Evolutionary conservation across 1,284 basidiomycete species (phyloP).

Genomic region (Afroboletus lepidellus): DNA sequence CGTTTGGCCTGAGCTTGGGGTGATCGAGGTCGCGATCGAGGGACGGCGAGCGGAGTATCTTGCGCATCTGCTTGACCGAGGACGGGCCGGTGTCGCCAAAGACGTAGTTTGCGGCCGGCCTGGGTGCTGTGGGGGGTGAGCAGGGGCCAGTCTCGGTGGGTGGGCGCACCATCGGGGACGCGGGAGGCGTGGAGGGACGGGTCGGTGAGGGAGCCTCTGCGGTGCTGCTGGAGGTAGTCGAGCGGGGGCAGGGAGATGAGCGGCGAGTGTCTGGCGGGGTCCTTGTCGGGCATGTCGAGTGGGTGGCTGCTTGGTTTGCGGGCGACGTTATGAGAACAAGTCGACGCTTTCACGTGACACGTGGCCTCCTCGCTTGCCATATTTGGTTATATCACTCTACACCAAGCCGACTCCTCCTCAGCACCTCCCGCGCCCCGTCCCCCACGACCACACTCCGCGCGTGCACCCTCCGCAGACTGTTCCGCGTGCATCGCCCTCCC

Average conservation of each 20-base stretch:
- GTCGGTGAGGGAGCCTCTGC: conserved; percentile 77
- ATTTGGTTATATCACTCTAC: conserved; percentile 24
- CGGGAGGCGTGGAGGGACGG: conserved; percentile 63
- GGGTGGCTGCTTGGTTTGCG: neutral
- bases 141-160: conserved; percentile 10
- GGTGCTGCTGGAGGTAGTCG: conserved; percentile 73
- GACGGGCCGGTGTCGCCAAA: conserved; percentile 54
- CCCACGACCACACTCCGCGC: conserved; percentile 43
- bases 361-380: conserved; percentile 23
- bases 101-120: conserved; percentile 66
- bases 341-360: conserved; percentile 33
- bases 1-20: conserved; percentile 22
- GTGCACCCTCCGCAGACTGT: conserved; percentile 47
- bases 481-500: conserved; percentile 50
- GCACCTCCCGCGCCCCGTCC: conserved; percentile 36
- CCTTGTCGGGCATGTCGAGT: conserved; percentile 11
- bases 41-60: conserved; percentile 54
- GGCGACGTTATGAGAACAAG: conserved; percentile 31
- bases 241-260: conserved; percentile 64
- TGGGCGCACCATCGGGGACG: conserved; percentile 18
- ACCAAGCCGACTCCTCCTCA: conserved; percentile 30
- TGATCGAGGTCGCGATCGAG: conserved; percentile 31
- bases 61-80: conserved; percentile 41
- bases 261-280: conserved; percentile 33
- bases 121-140: conserved; percentile 38